Percentiles rank a stretch among this genome's conserved stretches.
These are phyloP conservation scores for Apiotrichum gracile DNA, from an alignment of 1,284 basidiomycete genomes.

Conservation along the genomic window DNA sequence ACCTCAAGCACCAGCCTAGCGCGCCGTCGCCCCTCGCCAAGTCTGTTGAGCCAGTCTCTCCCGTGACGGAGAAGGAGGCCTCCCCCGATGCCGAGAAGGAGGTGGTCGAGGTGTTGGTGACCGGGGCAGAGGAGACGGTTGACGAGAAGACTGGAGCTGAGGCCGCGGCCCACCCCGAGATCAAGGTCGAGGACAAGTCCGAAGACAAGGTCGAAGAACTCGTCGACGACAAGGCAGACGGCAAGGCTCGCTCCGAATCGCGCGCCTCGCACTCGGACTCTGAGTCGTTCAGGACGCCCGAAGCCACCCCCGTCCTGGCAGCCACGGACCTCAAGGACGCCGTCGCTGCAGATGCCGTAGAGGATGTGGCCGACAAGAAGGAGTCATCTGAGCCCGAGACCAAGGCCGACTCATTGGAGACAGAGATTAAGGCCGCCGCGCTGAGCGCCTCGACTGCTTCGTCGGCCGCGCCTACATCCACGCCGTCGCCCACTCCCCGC, in stretches of 20 bases:
- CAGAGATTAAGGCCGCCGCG: neutral
- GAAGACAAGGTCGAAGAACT: neutral
- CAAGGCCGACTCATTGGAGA: neutral
- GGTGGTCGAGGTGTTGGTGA: neutral
- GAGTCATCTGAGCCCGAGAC: neutral
- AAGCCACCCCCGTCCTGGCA: neutral
- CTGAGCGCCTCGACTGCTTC: neutral
- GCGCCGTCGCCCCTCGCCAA: neutral
- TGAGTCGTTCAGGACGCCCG: neutral
- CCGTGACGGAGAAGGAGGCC: neutral
- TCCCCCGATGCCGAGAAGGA: constrained; percentile 1
- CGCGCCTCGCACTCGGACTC: neutral
- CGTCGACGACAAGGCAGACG: neutral
- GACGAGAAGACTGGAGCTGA: neutral
- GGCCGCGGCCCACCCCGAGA: neutral
- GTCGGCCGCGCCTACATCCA: neutral
- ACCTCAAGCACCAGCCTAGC: neutral
- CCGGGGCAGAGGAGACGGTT: neutral
- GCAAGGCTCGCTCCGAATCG: neutral
- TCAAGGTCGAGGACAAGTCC: neutral
- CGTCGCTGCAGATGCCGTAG: neutral
- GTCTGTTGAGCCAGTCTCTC: constrained; percentile 1
- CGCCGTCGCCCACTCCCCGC: neutral
- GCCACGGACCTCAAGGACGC: neutral
- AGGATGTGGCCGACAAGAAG: constrained; percentile 2